A percentile compares a stretch with the other conserved stretches of the same genome.
Evolutionary conservation across 148 eudicot genomes (phyloP).

Genomic region (Silene latifolia): DNA sequence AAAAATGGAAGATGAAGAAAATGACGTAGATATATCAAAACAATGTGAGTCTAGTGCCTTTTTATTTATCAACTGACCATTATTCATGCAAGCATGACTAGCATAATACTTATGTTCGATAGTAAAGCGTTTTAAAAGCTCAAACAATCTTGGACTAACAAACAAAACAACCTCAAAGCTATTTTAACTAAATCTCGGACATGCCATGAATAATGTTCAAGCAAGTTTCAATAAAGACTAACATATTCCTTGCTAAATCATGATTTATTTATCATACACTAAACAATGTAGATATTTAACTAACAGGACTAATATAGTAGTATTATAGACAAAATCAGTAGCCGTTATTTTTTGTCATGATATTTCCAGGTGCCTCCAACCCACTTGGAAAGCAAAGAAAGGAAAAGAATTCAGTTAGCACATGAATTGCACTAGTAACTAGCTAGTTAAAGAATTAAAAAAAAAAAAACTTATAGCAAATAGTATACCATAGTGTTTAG

Average conservation of each 20-base stretch:
- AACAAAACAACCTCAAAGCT: not conserved
- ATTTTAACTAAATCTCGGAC: not conserved
- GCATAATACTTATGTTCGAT: not conserved
- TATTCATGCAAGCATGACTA: not conserved
- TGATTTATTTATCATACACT: constrained; percentile 4
- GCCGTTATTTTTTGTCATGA: constrained; percentile 18
- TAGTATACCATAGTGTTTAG: too few relatives aligned
- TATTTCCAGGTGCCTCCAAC: constrained; percentile 29
- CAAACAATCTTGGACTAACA: not conserved
- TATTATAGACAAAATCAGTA: constrained; percentile 13
- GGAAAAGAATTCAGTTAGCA: constrained; percentile 17
- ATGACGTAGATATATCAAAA: constrained; percentile 1
- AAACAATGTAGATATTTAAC: not conserved
- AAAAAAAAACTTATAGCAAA: constrained; percentile 5
- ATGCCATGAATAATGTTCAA: not conserved
- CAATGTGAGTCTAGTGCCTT: constrained; percentile 3
- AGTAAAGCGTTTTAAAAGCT: not conserved
- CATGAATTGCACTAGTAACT: constrained; percentile 15
- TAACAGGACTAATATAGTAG: not conserved
- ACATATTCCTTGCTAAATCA: constrained; percentile 3
- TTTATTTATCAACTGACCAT: constrained; percentile 4
- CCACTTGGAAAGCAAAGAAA: constrained; percentile 29
- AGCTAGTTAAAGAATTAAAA: too few relatives aligned
- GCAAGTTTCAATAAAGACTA: not conserved
- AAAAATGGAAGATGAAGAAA: constrained; percentile 6